Conservation (phyloP, 192 early-diverging fungal genomes). For the Backusella macrospora region DNA sequence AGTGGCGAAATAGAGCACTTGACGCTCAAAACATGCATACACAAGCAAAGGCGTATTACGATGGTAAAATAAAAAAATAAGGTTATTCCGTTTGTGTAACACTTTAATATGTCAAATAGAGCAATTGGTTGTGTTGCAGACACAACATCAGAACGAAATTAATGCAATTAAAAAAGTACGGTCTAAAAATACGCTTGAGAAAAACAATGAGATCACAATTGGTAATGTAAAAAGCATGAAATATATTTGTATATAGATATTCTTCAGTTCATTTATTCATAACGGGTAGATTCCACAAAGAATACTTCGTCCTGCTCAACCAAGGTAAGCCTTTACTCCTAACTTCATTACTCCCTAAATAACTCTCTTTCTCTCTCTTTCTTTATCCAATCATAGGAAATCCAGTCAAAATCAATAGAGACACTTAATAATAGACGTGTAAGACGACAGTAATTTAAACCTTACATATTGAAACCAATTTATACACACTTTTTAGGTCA, state of each 20-base stretch:
- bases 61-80: background rate
- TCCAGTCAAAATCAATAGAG: background rate
- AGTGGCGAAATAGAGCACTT: slow-evolving; percentile 15
- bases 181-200: background rate
- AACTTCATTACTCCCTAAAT: background rate
- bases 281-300: background rate
- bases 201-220: background rate
- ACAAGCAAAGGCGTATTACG: background rate
- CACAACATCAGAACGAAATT: slow-evolving; percentile 5
- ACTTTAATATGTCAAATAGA: background rate
- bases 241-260: background rate
- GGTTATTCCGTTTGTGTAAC: background rate
- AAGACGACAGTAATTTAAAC: background rate
- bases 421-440: background rate
- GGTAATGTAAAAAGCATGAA: background rate
- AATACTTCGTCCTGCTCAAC: background rate
- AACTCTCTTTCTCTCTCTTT: background rate
- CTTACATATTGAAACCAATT: background rate
- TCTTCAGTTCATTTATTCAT: background rate
- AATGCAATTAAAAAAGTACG: background rate
- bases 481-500: too few relatives aligned
- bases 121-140: slow-evolving; percentile 6
- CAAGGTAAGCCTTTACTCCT: background rate
- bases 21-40: slow-evolving; percentile 1
- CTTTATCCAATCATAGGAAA: background rate